phyloP scores from a whole-genome alignment of 345 rosid genomes.

The Brassica rapa region DNA sequence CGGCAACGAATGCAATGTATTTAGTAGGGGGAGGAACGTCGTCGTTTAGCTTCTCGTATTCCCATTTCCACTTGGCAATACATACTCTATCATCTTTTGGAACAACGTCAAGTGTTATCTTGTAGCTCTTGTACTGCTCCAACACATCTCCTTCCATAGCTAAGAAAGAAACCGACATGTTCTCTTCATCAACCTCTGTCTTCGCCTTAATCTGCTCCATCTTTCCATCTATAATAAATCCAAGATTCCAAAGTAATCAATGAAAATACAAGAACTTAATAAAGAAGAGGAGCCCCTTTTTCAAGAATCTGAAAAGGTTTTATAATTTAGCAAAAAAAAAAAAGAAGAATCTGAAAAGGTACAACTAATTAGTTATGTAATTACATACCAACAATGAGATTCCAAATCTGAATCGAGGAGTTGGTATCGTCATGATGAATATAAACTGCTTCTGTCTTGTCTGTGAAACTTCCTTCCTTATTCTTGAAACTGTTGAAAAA shows the following conservation, averaged over 20 bases:
- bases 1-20: not conserved
- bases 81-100: not conserved
- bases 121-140: not conserved
- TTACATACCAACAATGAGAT: not conserved
- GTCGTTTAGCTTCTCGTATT: slow-evolving; percentile 1
- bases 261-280: not conserved
- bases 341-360: not conserved
- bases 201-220: slow-evolving; percentile 1
- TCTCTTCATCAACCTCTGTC: not conserved
- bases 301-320: not conserved
- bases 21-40: not conserved
- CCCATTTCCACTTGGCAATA: not conserved
- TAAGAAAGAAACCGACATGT: not conserved
- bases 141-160: not conserved
- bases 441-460: not conserved
- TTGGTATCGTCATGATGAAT: not conserved
- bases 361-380: not conserved
- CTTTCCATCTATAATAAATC: not conserved
- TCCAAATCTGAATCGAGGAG: not conserved
- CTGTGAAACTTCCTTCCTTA: not conserved
- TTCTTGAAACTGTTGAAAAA: not conserved
- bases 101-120: not conserved
- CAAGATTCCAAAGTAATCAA: not conserved
- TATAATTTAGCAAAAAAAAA: no score
- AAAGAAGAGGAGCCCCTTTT: not conserved